Evolutionary conservation across 768 basidiomycete genomes (phyloP), one percentile per base, ranked within the genome.

Genomic region (Phanerodontia chrysosporium): DNA sequence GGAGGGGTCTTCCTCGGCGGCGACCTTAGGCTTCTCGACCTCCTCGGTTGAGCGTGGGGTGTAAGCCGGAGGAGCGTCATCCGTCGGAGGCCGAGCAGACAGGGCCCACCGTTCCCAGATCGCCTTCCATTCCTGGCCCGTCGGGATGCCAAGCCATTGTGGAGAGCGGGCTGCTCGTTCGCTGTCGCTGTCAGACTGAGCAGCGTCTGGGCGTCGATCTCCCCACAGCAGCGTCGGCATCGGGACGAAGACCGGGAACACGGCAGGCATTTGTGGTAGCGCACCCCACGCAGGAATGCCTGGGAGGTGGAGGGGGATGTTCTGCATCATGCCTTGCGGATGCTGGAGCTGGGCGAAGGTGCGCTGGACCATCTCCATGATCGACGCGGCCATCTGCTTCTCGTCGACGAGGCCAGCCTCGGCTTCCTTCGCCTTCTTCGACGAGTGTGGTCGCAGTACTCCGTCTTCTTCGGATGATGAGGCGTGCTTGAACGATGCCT

Each of bases 171-270:
- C 71, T 45, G 74, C 73, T 27, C 68, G 73, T 30, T 71, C 67
- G 54, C 71, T 63, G 49, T 55, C 65, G 21, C 45, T 22, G 36
- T 49, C 55, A 30, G 51, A 51, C 30, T 36, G 61, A 51, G 56
- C 35, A 44, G 57, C 4, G 27, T 61, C 32, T n/a, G 16, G 16
- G 56, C 63, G 51, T 45, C 64, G 74, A 8, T 76, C 83, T 55
- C 83, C 80, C 57, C 86, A 75, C 69, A 89, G 83, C 13, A 90
- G 83, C 18, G 84, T 80, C 1, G 87, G 82, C 68, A 80, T 78
- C 3, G 91, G 89, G 16, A 92, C 83, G 59, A 86, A 81, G 24
- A 92, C 80, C 18, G 91, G 90, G 80, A 93, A 92, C 13, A 89
- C 87, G 73, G 89, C 76, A 27, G 86, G 84, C 57, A 91, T 81